Base-by-base conservation (phyloP, 345 rosid genomes). In the Sapria himalayana region DNA sequence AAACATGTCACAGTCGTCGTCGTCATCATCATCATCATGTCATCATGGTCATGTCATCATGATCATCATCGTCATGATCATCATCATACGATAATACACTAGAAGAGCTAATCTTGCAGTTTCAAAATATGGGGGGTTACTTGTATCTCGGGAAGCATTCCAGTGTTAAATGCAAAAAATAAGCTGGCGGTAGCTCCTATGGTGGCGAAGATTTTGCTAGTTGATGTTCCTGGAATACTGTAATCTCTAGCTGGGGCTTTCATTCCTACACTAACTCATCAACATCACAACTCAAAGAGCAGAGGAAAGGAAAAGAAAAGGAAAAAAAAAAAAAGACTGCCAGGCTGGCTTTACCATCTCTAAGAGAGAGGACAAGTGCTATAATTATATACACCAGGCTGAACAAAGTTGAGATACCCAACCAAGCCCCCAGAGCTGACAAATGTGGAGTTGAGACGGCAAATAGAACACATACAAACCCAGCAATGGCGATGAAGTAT, bases 111-210 rank as follows among this genome's bases (percentile, higher is more conserved):
- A 20, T 3, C 15, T 32, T 9, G 5, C 10, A 24, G 12, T 15
- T 37, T 34, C 16, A 9, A 35, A 29, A 32, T 19, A 44, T 18
- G 29, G 37, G 7, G 32, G 6, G 12, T 1, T 52, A 73, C 80
- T 70, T 73, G 80, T 49, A 89, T 82, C 53, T 89, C 98, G 32
- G 95, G 98, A 50, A 82, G 91, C 98, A 89, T 89, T 42, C 98
- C 98, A 1, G 98, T 82, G 49, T 89, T 89, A 51, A 68, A 89
- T 33, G 93, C 93, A 39, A 89, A 89, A 33, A 82, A 80, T 0
- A 89, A 75, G 61, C 49, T 89, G 16, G 95, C 98, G 2, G 70
- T 45, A 56, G 91, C 94, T 22, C 95, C 93, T 2, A 77, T 72
- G 43, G 67, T 70, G 15, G 79, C 59, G 46, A 79, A 82, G 14